A percentile compares a stretch with the other conserved stretches of the same genome.
These are phyloP conservation scores for Globisporangium carolinianum DNA, from an alignment of 352 stramenopile species.

Conservation along the genomic window DNA sequence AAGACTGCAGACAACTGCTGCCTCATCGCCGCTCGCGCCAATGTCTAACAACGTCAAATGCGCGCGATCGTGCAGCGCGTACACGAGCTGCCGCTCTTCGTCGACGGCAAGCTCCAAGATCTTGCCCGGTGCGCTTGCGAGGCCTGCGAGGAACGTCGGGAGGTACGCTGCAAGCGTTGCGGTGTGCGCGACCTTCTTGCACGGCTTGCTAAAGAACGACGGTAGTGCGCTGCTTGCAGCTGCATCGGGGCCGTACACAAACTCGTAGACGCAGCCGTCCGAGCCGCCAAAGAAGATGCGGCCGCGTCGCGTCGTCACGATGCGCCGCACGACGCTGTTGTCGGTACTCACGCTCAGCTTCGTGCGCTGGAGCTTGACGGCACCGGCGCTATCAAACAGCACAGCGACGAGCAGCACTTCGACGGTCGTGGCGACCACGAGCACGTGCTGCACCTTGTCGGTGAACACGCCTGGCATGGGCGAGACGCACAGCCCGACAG, in stretches of 20 bases:
- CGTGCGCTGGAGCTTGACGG: constrained; percentile 65
- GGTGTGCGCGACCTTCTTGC: constrained; percentile 90
- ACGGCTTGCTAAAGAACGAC: constrained; percentile 58
- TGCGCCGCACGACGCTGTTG: constrained; percentile 89
- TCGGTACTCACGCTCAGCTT: constrained; percentile 92
- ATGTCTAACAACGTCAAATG: constrained; percentile 77
- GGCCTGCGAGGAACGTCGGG: constrained; percentile 65
- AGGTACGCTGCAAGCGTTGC: constrained; percentile 77
- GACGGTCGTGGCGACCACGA: constrained; percentile 93
- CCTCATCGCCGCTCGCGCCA: constrained; percentile 38
- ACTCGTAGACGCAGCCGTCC: constrained; percentile 94
- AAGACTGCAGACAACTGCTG: constrained; percentile 56
- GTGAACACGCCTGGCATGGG: constrained; percentile 91
- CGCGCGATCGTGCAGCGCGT: constrained; percentile 84
- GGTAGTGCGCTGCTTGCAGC: constrained; percentile 22
- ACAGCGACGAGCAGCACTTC: constrained; percentile 93
- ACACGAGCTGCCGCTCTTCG: constrained; percentile 86
- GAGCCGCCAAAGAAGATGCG: constrained; percentile 96
- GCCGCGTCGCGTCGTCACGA: constrained; percentile 79
- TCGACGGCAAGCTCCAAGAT: constrained; percentile 88
- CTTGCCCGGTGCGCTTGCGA: constrained; percentile 70
- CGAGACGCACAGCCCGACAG: constrained; percentile 80
- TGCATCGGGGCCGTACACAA: constrained; percentile 60
- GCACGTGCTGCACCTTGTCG: constrained; percentile 89
- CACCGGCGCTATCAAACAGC: constrained; percentile 33